These are phyloP conservation scores for Tillandsia fasciculata DNA, from an alignment of 176 grass and related monocot species.

Conservation along the genomic window DNA sequence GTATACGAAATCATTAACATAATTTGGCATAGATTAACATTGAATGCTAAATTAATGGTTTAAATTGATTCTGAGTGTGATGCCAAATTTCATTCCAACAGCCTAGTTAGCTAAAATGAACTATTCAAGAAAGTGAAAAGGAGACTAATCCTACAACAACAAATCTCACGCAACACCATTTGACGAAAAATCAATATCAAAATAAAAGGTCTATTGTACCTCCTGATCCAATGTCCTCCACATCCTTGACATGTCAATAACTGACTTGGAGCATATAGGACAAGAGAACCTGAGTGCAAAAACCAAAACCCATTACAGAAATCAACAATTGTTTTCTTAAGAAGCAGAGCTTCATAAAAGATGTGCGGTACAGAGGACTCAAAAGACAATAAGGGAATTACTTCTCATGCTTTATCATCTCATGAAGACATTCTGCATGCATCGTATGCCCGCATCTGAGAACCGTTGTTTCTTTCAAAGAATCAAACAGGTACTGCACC, in stretches of 20 bases:
- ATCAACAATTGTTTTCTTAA: neutral
- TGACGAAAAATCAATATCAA: no score
- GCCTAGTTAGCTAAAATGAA: no score
- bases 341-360: conserved; percentile 23
- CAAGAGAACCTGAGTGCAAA: conserved; percentile 52
- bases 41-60: no score
- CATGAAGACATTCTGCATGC: conserved; percentile 65
- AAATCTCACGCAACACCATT: no score
- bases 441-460: conserved; percentile 84
- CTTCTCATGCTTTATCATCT: conserved; percentile 94
- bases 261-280: conserved; percentile 67
- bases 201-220: conserved; percentile 20
- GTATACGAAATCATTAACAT: no score
- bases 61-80: no score
- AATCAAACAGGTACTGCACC: conserved; percentile 77
- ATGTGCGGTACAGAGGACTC: neutral
- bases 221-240: conserved; percentile 64
- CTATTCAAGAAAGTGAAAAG: no score
- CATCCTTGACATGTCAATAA: conserved; percentile 71
- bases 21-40: no score
- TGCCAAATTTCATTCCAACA: no score
- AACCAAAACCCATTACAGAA: neutral
- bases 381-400: conserved; percentile 32
- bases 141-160: no score
- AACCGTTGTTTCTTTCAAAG: conserved; percentile 63